Percentiles rank a stretch among this genome's conserved stretches.
Conservation (phyloP, 1,284 basidiomycete genomes). For the Ustilago trichophora region DNA sequence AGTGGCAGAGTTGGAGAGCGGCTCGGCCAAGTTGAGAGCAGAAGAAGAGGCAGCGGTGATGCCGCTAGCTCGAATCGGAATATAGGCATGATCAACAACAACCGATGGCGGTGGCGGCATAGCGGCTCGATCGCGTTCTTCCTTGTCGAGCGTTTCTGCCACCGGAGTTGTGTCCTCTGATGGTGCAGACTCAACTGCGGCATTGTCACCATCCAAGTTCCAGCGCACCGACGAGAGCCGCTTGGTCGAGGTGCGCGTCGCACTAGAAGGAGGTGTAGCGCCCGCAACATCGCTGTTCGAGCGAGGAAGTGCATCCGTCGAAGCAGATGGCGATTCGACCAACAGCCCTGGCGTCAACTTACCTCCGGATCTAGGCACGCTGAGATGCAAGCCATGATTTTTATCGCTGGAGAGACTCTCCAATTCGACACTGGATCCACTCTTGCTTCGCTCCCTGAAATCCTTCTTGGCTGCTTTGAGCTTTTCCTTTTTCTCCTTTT, state of each 20-base stretch:
- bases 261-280: neutral
- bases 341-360: slow-evolving; percentile 4
- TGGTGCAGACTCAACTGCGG: neutral
- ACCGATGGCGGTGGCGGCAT: slow-evolving; percentile 39
- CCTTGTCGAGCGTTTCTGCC: slow-evolving; percentile 8
- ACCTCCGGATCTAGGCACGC: slow-evolving; percentile 16
- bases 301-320: slow-evolving; percentile 15
- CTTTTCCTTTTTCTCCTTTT: slow-evolving; percentile 16
- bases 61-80: slow-evolving; percentile 36
- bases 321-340: slow-evolving; percentile 29
- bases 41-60: slow-evolving; percentile 23
- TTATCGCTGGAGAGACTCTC: slow-evolving; percentile 7
- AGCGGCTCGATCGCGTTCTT: slow-evolving; percentile 20
- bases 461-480: slow-evolving; percentile 8
- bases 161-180: slow-evolving; percentile 13
- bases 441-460: slow-evolving; percentile 7
- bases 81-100: slow-evolving; percentile 30
- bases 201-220: slow-evolving; percentile 18
- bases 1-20: neutral
- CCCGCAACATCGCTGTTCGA: slow-evolving; percentile 11
- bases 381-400: slow-evolving; percentile 5
- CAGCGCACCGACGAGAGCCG: slow-evolving; percentile 40
- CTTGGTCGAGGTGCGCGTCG: slow-evolving; percentile 6
- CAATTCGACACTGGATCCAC: slow-evolving; percentile 5
- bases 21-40: neutral